These are phyloP conservation scores for Entomortierella beljakovae DNA, from an alignment of 192 early-diverging fungal genomes.

Conservation along the genomic window DNA sequence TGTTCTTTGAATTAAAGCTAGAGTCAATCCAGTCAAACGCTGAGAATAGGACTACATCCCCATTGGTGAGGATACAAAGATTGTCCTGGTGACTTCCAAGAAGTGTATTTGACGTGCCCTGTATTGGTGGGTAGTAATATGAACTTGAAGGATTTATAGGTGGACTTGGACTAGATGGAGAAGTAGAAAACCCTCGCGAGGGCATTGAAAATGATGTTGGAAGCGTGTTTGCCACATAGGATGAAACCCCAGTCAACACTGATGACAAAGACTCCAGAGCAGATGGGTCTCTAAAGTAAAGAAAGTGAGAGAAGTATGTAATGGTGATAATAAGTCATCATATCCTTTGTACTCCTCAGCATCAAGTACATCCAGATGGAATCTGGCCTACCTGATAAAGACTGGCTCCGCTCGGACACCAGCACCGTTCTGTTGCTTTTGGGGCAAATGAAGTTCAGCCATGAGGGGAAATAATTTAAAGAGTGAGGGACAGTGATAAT, in stretches of 20 bases:
- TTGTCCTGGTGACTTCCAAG: slow-evolving; percentile 38
- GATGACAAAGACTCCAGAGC: slow-evolving; percentile 70
- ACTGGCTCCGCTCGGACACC: slow-evolving; percentile 63
- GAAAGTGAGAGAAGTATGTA: background rate
- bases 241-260: slow-evolving; percentile 69
- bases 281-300: slow-evolving; percentile 66
- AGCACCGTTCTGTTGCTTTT: slow-evolving; percentile 11
- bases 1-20: slow-evolving; percentile 15
- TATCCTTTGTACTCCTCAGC: background rate
- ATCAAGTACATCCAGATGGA: background rate
- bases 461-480: background rate
- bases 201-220: slow-evolving; percentile 56
- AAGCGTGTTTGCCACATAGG: slow-evolving; percentile 72
- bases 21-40: slow-evolving; percentile 51
- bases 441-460: slow-evolving; percentile 15
- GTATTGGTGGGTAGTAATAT: slow-evolving; percentile 33
- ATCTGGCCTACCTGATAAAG: slow-evolving; percentile 56
- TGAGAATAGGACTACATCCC: slow-evolving; percentile 43
- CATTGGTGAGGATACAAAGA: slow-evolving; percentile 35
- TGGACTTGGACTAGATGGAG: slow-evolving; percentile 35
- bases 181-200: slow-evolving; percentile 27
- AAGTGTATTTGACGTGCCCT: slow-evolving; percentile 25
- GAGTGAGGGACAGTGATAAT: background rate
- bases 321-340: background rate
- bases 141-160: slow-evolving; percentile 11